These are phyloP conservation scores for Euphorbia lathyris DNA, from an alignment of 345 rosid species.

Conservation along the genomic window DNA sequence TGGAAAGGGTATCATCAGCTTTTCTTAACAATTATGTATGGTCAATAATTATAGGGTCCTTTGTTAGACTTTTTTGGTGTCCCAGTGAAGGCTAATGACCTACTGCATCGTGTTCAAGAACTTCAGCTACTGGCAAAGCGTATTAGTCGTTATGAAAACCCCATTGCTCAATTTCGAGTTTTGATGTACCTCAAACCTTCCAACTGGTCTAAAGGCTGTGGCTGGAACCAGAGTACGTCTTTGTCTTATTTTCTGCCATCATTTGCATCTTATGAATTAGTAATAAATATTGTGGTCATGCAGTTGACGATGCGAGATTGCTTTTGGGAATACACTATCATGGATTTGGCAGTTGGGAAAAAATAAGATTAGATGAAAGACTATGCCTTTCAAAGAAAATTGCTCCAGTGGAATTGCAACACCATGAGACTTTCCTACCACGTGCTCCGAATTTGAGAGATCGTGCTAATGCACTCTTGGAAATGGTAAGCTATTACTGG, in stretches of 20 bases:
- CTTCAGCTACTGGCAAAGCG: constrained; percentile 87
- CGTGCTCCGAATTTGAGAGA: constrained; percentile 98
- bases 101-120: constrained; percentile 75
- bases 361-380: constrained; percentile 84
- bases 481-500: constrained; percentile 56
- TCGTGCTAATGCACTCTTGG: constrained; percentile 96
- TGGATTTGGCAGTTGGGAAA: constrained; percentile 99
- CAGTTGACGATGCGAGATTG: constrained; percentile 98
- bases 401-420: constrained; percentile 98
- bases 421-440: constrained; percentile 97
- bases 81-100: constrained; percentile 86
- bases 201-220: constrained; percentile 99
- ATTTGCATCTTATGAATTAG: not conserved
- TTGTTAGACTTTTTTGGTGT: constrained; percentile 96
- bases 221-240: constrained; percentile 90
- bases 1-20: not conserved
- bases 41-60: constrained; percentile 60
- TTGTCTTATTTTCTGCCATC: constrained; percentile 5
- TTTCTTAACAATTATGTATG: constrained; percentile 11
- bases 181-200: constrained; percentile 87
- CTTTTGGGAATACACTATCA: constrained; percentile 86
- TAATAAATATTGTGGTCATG: constrained; percentile 4
- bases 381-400: constrained; percentile 93
- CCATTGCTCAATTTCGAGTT: constrained; percentile 84
- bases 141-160: constrained; percentile 72